These are phyloP conservation scores for Salvia splendens DNA, from an alignment of 257 asterid genomes.

Conservation along the genomic window DNA sequence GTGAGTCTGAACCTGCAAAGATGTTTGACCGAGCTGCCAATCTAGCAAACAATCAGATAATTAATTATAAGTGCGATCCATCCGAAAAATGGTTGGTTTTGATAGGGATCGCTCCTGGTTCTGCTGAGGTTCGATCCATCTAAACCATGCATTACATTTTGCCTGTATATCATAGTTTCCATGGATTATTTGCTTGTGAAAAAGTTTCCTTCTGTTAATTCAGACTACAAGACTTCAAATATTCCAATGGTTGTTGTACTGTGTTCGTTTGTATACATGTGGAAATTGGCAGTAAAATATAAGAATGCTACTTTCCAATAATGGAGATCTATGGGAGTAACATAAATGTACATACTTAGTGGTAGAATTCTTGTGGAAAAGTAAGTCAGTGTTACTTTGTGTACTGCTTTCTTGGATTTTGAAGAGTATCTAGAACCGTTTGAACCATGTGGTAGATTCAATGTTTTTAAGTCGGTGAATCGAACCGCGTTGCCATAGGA, in stretches of 20 bases:
- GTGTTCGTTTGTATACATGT: not conserved
- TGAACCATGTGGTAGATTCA: not conserved
- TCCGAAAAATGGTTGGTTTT: constrained; percentile 96
- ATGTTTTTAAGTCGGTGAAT: too few relatives aligned
- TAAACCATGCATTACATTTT: too few relatives aligned
- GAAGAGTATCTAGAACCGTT: not conserved
- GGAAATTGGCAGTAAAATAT: not conserved
- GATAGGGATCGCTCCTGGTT: constrained; percentile 93
- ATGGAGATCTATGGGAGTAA: not conserved
- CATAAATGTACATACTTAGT: not conserved
- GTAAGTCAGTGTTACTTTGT: not conserved
- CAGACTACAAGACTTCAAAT: too few relatives aligned
- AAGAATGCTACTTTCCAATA: not conserved
- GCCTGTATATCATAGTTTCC: not conserved
- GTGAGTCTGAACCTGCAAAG: constrained; percentile 85
- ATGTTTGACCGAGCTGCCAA: constrained; percentile 93
- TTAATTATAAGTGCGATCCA: constrained; percentile 87
- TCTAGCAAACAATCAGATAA: constrained; percentile 79
- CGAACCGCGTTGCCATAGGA: too few relatives aligned
- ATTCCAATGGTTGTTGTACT: constrained; percentile 1
- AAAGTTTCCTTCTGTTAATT: not conserved
- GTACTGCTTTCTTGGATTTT: not conserved
- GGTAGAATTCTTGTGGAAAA: not conserved
- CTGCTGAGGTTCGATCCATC: constrained; percentile 61
- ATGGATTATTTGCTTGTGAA: not conserved